A percentile compares a stretch with the other conserved stretches of the same genome.
Conservation (phyloP, 2,329 filamentous ascomycete genomes). For the Lachnellula hyalina region DNA sequence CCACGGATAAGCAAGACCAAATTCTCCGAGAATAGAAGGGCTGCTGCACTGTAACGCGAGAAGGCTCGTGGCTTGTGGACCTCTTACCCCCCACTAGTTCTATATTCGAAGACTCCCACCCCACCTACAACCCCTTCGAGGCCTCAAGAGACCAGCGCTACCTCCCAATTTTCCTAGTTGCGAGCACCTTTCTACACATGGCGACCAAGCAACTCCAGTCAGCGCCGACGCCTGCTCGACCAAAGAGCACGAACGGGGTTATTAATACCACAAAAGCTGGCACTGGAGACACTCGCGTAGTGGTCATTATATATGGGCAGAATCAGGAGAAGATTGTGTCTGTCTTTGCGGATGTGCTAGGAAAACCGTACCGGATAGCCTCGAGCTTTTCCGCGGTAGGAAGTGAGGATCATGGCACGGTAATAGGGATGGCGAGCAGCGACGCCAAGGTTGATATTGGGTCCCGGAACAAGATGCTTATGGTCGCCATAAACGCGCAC, state of each 20-base stretch:
- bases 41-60: conserved; percentile 13
- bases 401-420: conserved; percentile 52
- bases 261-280: conserved; percentile 30
- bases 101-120: conserved; percentile 6
- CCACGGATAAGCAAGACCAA: not conserved
- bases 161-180: conserved; percentile 1
- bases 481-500: conserved; percentile 71
- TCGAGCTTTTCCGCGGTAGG: conserved; percentile 49
- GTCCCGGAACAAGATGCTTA: conserved; percentile 50
- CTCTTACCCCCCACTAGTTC: conserved; percentile 3
- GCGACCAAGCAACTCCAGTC: conserved; percentile 43
- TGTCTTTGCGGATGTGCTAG: conserved; percentile 72
- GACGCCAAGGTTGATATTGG: conserved; percentile 54
- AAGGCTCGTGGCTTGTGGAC: not conserved
- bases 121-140: conserved; percentile 1
- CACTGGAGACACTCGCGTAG: conserved; percentile 51
- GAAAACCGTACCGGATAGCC: conserved; percentile 62
- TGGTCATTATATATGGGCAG: conserved; percentile 63
- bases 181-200: conserved; percentile 25
- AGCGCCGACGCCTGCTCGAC: conserved; percentile 46
- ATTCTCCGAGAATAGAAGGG: conserved; percentile 3
- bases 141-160: conserved; percentile 3
- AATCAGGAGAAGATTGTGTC: conserved; percentile 71
- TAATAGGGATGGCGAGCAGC: conserved; percentile 59
- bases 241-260: conserved; percentile 33